phyloP scores from a whole-genome alignment of 495 filamentous ascomycete genomes.

The Peziza echinospora region DNA sequence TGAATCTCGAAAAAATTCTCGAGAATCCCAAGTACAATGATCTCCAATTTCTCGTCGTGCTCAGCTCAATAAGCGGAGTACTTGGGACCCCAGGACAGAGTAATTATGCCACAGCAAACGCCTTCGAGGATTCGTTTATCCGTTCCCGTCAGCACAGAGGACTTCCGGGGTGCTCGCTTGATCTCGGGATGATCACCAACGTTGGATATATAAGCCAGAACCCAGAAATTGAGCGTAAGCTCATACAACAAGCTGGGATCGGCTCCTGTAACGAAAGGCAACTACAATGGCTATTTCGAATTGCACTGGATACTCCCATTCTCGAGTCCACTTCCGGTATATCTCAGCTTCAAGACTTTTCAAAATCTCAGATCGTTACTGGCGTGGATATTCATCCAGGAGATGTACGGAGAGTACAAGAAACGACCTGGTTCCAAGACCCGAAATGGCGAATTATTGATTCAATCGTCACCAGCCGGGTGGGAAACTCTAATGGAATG shows the following conservation, averaged over 20 bases:
- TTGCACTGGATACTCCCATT: not conserved
- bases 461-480: too few relatives aligned
- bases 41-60: slow-evolving; percentile 47
- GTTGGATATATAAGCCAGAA: slow-evolving; percentile 31
- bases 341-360: not conserved
- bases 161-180: slow-evolving; percentile 29
- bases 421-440: not conserved
- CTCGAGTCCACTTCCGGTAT: not conserved
- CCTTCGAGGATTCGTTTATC: slow-evolving; percentile 33
- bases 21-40: slow-evolving; percentile 1
- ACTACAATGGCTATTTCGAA: not conserved
- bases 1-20: slow-evolving; percentile 36
- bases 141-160: slow-evolving; percentile 27
- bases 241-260: not conserved
- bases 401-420: not conserved
- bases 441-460: not conserved
- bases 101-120: slow-evolving; percentile 44
- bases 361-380: not conserved
- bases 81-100: slow-evolving; percentile 40
- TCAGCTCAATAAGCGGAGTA: slow-evolving; percentile 39
- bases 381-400: not conserved
- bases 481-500: not conserved
- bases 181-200: slow-evolving; percentile 33
- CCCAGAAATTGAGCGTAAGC: slow-evolving; percentile 5
- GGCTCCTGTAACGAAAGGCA: not conserved